These are phyloP conservation scores for Rauvolfia tetraphylla DNA, from an alignment of 257 asterid genomes.

Conservation along the genomic window DNA sequence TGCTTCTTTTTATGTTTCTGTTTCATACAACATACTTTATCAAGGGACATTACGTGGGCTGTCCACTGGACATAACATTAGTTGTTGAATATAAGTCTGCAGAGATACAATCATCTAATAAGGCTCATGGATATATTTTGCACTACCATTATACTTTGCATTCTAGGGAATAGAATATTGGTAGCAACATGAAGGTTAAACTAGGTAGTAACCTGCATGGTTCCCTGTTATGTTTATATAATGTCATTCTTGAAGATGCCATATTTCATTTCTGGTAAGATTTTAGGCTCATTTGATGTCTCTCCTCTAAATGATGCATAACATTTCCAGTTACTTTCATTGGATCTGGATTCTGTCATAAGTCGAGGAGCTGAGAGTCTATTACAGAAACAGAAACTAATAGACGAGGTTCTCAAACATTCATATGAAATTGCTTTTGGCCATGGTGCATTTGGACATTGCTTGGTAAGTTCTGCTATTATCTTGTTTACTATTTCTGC, in stretches of 20 bases:
- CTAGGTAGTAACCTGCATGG: neutral
- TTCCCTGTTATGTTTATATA: neutral
- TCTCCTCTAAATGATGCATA: neutral
- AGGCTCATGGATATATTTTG: neutral
- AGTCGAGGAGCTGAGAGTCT: conserved; percentile 64
- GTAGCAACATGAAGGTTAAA: neutral
- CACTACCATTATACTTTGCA: neutral
- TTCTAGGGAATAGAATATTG: neutral
- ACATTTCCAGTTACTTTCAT: conserved; percentile 56
- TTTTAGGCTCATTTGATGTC: neutral
- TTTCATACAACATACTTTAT: neutral
- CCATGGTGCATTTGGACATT: conserved; percentile 63
- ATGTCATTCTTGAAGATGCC: neutral
- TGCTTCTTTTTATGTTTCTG: neutral
- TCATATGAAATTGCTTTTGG: conserved; percentile 76
- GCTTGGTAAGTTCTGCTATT: conserved; percentile 51
- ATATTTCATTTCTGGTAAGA: neutral
- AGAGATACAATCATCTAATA: neutral
- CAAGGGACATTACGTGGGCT: neutral
- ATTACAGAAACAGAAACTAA: conserved; percentile 53
- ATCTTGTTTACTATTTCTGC: conserved; percentile 14
- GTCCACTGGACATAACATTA: neutral
- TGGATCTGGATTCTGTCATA: conserved; percentile 60
- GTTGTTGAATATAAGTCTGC: neutral
- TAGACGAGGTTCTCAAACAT: conserved; percentile 55